A percentile compares a stretch with the other conserved stretches of the same genome.
Conservation (phyloP, 345 rosid species). For the Salix viminalis region DNA sequence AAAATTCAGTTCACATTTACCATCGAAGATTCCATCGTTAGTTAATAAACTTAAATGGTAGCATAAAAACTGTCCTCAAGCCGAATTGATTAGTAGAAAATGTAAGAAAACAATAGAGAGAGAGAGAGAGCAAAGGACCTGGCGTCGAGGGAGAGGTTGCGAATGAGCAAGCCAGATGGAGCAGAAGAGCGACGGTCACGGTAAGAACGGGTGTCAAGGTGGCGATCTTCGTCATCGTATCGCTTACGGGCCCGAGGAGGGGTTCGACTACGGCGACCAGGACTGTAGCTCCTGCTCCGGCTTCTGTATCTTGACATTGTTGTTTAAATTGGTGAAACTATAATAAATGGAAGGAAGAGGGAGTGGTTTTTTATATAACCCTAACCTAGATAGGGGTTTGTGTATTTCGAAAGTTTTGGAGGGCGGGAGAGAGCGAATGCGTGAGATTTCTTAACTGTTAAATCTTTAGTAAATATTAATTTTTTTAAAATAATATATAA, state of each 20-base stretch:
- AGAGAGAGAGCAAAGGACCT: conserved; percentile 40
- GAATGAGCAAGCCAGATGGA: conserved; percentile 87
- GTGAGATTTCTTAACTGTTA: no score
- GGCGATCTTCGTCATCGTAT: conserved; percentile 49
- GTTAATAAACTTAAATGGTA: not conserved
- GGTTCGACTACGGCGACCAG: conserved; percentile 61
- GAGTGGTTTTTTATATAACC: conserved; percentile 2
- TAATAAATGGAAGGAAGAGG: not conserved
- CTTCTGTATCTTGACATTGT: conserved; percentile 65
- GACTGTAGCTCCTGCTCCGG: conserved; percentile 78
- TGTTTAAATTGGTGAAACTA: not conserved
- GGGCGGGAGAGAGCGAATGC: not conserved
- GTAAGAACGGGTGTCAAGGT: conserved; percentile 42
- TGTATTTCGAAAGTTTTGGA: conserved; percentile 29
- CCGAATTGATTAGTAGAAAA: not conserved
- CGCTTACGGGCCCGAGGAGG: conserved; percentile 57
- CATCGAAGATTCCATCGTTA: not conserved
- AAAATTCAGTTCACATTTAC: no score
- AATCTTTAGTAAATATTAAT: no score
- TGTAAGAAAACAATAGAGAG: not conserved
- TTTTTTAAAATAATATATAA: no score
- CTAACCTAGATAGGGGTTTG: conserved; percentile 18
- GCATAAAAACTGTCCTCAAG: not conserved
- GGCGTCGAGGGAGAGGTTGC: conserved; percentile 89
- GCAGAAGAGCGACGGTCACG: conserved; percentile 75